Base-by-base conservation (phyloP, 2,329 filamentous ascomycete genomes). In the Corynespora cassiicola region DNA sequence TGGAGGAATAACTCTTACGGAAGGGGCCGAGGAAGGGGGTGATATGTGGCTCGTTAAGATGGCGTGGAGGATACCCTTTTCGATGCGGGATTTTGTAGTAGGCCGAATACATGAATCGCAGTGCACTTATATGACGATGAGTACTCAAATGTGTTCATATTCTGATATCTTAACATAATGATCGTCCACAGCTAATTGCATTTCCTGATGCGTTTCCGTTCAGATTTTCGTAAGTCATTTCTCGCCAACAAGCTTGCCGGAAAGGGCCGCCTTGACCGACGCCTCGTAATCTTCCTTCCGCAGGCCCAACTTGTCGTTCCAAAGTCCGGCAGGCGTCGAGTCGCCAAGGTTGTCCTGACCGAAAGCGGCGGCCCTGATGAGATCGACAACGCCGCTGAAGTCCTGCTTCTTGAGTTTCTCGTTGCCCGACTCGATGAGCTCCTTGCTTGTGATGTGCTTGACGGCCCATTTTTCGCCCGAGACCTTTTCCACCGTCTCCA, bases 391-490 rank as follows among this genome's bases (percentile, higher is more conserved):
- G 0, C 54, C 58, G 3, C 48, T 55, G 28, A 43, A 56, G 31
- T 74, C 69, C 2, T 66, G 66, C 33, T 61, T 59, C 36, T 65
- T 52, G 9, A 70, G 42, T 58, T 71, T 70, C 31, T 44, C 61
- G 35, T 56, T 58, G 31, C 66, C 62, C 15, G 53, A 45, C 19
- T 54, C 47, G 18, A 61, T 47, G 16, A 63, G 54, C 8, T 62
- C 53, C 20, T 63, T 53, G 11, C 65, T 61, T 3, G 62, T 68
- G 8, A 63, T 58, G 10, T 62, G 62, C 3, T 68, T 71, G 2
- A 83, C 68, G 0, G 70, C 66, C 72, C 76, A 84, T 43, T 77
- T 76, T 12, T 66, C 55, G 2, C 75, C 75, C 0, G 77, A 79
- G 8, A 73, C 65, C 39, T 76, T 74, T 62, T 87, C 79, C 2